Base-by-base conservation (phyloP, 495 filamentous ascomycete species). In the Acidomyces sp. region DNA sequence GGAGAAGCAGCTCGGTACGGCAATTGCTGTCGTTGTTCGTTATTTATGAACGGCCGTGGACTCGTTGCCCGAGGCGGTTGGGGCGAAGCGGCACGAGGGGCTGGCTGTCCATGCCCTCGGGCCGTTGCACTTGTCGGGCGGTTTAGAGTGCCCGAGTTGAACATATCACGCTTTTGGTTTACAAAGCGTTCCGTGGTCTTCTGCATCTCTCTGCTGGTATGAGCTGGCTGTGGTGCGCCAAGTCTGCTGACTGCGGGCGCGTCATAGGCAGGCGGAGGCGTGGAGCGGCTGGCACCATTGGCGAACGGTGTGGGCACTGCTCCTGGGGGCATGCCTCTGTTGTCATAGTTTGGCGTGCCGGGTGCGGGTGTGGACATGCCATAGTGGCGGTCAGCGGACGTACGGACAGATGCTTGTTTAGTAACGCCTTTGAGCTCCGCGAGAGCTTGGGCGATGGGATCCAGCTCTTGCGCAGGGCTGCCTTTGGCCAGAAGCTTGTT, bases 301-400 rank as follows among this genome's bases (percentile, higher is more conserved):
- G 57, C 59, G 23, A 69, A 66, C 18, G 74, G 71, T 18, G 70
- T 66, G 12, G 74, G 57, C 18, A 58, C 54, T 59, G 55, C 62
- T 37, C 64, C 57, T n/a, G 65, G 61, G 16, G 72, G 64, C 33
- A 58, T 49, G 53, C 49, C 36, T 66, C 69, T 10, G 79, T 22
- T 20, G 15, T 45, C 35, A 17, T 49, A 39, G 6, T 47, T 52
- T 17, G 58, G 52, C 16, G 62, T 55, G 10, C 42, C n/a, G 50
- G 57, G 86, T 10, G 70, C 78, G 2, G 92, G 90, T 0, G 86
- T 92, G 34, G 79, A 65, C 33, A 99, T 75, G 18, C 92, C 92
- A 53, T 90, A 83, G 58, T 92, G 95, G 46, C 81, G 74, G 55
- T 99, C 92, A 29, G 88, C 92, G 10, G 90, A 93, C 29, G 93